Percentiles rank a stretch among this genome's conserved stretches.
Conservation (phyloP, 2,329 filamentous ascomycete genomes). For the Aureobasidium leucospermi region DNA sequence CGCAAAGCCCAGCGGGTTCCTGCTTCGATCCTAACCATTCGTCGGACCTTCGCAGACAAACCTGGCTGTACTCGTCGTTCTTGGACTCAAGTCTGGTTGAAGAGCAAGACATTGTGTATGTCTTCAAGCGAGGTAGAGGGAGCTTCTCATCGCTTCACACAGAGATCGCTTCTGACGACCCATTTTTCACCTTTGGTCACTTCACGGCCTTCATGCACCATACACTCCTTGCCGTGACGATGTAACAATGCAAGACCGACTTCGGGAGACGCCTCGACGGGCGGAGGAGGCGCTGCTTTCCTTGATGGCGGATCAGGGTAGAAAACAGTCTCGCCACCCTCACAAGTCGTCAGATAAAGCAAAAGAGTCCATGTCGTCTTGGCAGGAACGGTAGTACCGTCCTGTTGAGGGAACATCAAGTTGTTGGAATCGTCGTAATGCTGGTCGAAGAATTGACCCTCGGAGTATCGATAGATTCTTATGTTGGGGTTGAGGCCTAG, state of each 20-base stretch:
- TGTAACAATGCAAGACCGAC: conserved; percentile 83
- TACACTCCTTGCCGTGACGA: conserved; percentile 80
- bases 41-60: no score
- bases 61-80: no score
- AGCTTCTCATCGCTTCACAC: conserved; percentile 54
- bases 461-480: conserved; percentile 76
- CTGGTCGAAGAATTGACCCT: conserved; percentile 84
- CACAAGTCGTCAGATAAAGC: conserved; percentile 77
- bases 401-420: conserved; percentile 49
- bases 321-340: conserved; percentile 86
- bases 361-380: conserved; percentile 88
- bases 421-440: conserved; percentile 89
- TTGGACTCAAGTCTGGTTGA: no score
- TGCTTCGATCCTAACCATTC: no score
- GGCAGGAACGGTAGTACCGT: conserved; percentile 41
- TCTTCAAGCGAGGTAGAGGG: no score
- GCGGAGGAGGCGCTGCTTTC: conserved; percentile 41
- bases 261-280: conserved; percentile 66
- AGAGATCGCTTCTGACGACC: conserved; percentile 80
- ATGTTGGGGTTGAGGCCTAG: conserved; percentile 85
- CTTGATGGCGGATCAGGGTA: conserved; percentile 56
- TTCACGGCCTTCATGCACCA: conserved; percentile 80
- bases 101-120: no score
- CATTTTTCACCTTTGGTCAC: conserved; percentile 80
- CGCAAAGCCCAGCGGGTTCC: no score